Base-by-base conservation (phyloP, 2,329 filamentous ascomycete genomes). In the Tympanopsis confertula region DNA sequence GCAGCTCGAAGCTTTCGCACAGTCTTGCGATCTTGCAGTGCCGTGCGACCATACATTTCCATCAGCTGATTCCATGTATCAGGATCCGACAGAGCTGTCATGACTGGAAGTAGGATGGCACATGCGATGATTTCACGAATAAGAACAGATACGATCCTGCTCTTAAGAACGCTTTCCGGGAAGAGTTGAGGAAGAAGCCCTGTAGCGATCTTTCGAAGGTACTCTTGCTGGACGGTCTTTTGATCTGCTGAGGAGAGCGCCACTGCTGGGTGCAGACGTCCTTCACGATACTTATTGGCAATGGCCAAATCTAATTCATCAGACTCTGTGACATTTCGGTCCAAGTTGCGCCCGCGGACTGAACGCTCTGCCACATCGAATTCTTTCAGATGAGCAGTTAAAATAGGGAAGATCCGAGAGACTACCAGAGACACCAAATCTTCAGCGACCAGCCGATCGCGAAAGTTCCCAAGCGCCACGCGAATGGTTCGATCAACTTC, bases 21-120 rank as follows among this genome's bases (percentile, higher is more conserved):
- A 0, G 88, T 95, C 44, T 94, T 96, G 26, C 93, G 78, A 55
- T 98, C 93, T 57, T 96, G 91, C 30, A 98, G 69, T 65, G 94
- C 82, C 19, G 82, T 82, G 36, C 85, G 79, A 14, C 87, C 83
- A 58, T 81, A 86, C 39, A 81, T 88, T 58, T 96, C 89, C 70
- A 96, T 86, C 42, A 94, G 60, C 56, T 95, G 88, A 51, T 98
- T 96, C 89, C 89, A 98, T 5, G 83, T 94, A 61, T 98, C 93
- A 1, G 93, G 88, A 48, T 98, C 89, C 4, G 85, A 76, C 14
- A 98, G 65, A 43, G 87, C 66, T 49, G 82, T 78, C 53, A 95
- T 69, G 17, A 93, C 64, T 1, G 91, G 91, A 30, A 78, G 79
- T 26, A 98, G 65, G 28, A 98, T 80, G n/a, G 86, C 86, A 57